Percentiles rank a stretch among this genome's conserved stretches.
Conservation (phyloP, 2,329 filamentous ascomycete genomes). For the Rasamsonia emersonii region DNA sequence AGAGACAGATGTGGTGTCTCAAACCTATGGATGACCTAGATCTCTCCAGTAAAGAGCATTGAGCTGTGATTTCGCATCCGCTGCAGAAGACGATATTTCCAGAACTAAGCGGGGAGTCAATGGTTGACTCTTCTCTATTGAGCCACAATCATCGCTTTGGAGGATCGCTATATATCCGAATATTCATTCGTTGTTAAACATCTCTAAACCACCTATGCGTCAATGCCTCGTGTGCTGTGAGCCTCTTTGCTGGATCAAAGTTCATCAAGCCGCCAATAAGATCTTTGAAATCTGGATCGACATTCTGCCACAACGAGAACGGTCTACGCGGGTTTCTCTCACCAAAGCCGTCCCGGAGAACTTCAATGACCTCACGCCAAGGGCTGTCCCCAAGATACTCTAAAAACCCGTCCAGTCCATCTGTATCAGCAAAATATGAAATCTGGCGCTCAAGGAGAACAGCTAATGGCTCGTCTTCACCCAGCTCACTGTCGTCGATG, state of each 20-base stretch:
- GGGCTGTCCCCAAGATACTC: conserved; percentile 35
- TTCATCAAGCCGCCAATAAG: conserved; percentile 23
- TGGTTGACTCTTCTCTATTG: not conserved
- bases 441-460: conserved; percentile 39
- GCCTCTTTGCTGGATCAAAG: conserved; percentile 23
- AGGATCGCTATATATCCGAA: too few species aligned
- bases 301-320: conserved; percentile 32
- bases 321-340: conserved; percentile 35
- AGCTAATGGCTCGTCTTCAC: conserved; percentile 28
- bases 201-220: conserved; percentile 18
- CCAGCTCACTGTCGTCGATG: conserved; percentile 25
- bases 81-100: conserved; percentile 1
- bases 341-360: conserved; percentile 33
- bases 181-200: too few species aligned
- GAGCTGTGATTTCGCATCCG: not conserved
- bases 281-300: conserved; percentile 23
- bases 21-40: too few species aligned
- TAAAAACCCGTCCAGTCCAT: conserved; percentile 34
- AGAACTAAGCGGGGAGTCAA: not conserved
- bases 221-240: conserved; percentile 25
- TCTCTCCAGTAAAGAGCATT: not conserved
- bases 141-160: too few species aligned
- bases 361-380: conserved; percentile 30
- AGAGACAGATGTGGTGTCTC: too few species aligned
- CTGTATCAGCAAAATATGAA: conserved; percentile 39